These are phyloP conservation scores for Phyllosticta ampelicida DNA, from an alignment of 2,329 filamentous ascomycete species.

Conservation along the genomic window DNA sequence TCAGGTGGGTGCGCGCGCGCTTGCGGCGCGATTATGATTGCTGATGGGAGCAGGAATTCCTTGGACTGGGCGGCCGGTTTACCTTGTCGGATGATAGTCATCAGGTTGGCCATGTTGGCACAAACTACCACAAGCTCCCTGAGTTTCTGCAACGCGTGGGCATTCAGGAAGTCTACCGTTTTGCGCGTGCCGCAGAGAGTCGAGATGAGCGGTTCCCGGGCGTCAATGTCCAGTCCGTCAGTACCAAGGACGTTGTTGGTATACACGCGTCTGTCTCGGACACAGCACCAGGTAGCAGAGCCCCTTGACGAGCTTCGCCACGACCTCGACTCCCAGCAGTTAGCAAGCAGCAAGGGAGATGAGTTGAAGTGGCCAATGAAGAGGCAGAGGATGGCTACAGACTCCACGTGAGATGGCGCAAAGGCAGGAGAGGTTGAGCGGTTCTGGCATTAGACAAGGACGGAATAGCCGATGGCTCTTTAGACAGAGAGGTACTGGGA, in stretches of 20 bases:
- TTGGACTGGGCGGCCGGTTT: conserved; percentile 65
- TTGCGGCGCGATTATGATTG: background rate
- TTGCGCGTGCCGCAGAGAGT: conserved; percentile 17
- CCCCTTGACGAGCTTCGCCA: background rate
- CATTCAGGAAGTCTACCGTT: conserved; percentile 45
- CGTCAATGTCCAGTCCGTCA: conserved; percentile 25
- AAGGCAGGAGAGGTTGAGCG: background rate
- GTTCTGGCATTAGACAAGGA: background rate
- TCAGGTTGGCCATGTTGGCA: conserved; percentile 73
- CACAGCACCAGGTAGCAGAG: background rate
- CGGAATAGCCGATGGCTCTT: background rate
- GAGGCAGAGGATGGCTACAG: background rate
- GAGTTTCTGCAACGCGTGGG: conserved; percentile 58
- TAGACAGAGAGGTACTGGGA: background rate
- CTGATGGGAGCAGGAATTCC: conserved; percentile 49
- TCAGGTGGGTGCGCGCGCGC: conserved; percentile 41
- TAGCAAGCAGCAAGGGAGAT: background rate
- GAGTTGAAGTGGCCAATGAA: background rate
- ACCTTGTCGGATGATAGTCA: conserved; percentile 95
- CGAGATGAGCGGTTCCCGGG: conserved; percentile 25
- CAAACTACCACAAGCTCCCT: conserved; percentile 65
- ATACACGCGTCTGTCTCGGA: background rate
- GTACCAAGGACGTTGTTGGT: background rate
- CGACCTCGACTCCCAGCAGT: background rate
- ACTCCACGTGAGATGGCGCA: background rate